Evolutionary conservation across 805 yeast genomes (phyloP).

Genomic region (Crinitomyces ghanaensis): DNA sequence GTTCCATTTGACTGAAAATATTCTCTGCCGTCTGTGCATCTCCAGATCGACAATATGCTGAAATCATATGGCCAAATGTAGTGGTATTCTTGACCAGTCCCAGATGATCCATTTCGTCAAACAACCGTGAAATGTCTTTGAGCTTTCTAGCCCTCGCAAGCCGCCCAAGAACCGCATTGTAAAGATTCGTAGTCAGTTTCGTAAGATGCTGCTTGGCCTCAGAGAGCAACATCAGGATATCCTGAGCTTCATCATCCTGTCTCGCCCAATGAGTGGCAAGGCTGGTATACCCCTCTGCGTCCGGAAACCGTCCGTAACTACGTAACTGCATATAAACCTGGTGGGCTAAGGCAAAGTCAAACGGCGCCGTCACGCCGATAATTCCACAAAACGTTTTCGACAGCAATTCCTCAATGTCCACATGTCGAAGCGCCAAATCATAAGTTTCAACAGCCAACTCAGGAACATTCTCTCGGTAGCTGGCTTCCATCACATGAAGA

Average conservation of each 20-base stretch:
- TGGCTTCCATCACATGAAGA: slow-evolving; percentile 14
- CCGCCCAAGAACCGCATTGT: slow-evolving; percentile 27
- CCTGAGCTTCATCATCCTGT: slow-evolving; percentile 24
- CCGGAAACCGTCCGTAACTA: slow-evolving; percentile 23
- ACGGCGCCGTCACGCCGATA: slow-evolving; percentile 18
- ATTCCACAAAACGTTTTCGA: slow-evolving; percentile 22
- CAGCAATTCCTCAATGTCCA: slow-evolving; percentile 20
- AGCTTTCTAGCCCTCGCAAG: slow-evolving; percentile 28
- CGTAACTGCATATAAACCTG: slow-evolving; percentile 19
- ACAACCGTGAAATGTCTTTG: slow-evolving; percentile 23
- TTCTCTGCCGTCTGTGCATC: slow-evolving; percentile 22
- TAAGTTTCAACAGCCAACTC: slow-evolving; percentile 7
- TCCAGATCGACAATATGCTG: slow-evolving; percentile 28
- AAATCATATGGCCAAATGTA: slow-evolving; percentile 30
- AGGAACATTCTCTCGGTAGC: slow-evolving; percentile 1
- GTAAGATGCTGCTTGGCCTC: slow-evolving; percentile 23
- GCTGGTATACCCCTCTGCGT: slow-evolving; percentile 27
- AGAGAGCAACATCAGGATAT: slow-evolving; percentile 23
- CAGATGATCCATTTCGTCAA: slow-evolving; percentile 22
- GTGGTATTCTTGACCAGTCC: slow-evolving; percentile 21
- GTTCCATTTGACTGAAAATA: slow-evolving; percentile 28
- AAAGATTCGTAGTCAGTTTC: slow-evolving; percentile 24
- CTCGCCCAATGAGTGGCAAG: slow-evolving; percentile 20
- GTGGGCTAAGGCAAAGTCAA: slow-evolving; percentile 17
- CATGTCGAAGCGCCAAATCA: slow-evolving; percentile 8